Percentiles rank a stretch among this genome's conserved stretches.
phyloP scores from a whole-genome alignment of 805 yeast genomes.

The Suhomyces faveliae region DNA sequence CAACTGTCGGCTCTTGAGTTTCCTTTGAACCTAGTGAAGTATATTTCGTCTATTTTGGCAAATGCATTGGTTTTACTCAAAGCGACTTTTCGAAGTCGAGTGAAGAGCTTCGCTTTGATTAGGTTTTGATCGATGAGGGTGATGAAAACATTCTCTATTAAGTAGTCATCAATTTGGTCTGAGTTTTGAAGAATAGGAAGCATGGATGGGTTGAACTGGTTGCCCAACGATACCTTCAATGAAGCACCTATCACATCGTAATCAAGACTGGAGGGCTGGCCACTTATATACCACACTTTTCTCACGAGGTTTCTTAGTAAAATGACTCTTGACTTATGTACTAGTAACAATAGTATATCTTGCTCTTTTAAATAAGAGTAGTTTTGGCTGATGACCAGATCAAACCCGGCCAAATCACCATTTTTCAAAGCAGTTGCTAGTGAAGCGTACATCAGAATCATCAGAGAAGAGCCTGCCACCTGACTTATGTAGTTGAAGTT shows the following conservation, averaged over 20 bases:
- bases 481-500: constrained; percentile 16
- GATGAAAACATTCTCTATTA: constrained; percentile 50
- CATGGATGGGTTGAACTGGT: not conserved
- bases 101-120: constrained; percentile 50
- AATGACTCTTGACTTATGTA: constrained; percentile 45
- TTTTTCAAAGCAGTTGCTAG: constrained; percentile 35
- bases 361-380: constrained; percentile 37
- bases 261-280: constrained; percentile 25
- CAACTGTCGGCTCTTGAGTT: constrained; percentile 11
- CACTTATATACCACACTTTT: constrained; percentile 28
- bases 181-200: constrained; percentile 6
- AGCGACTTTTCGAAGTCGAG: constrained; percentile 39
- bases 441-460: constrained; percentile 32
- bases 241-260: constrained; percentile 28
- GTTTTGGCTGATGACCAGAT: constrained; percentile 25
- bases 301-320: constrained; percentile 46
- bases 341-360: constrained; percentile 42
- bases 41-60: constrained; percentile 26
- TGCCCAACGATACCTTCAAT: constrained; percentile 15
- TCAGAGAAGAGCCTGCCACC: constrained; percentile 14
- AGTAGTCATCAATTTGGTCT: constrained; percentile 30
- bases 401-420: constrained; percentile 44
- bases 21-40: constrained; percentile 14
- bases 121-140: constrained; percentile 54
- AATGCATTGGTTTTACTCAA: constrained; percentile 45